Base-by-base conservation (phyloP, 352 stramenopile genomes). In the Globisporangium uncinulatum region DNA sequence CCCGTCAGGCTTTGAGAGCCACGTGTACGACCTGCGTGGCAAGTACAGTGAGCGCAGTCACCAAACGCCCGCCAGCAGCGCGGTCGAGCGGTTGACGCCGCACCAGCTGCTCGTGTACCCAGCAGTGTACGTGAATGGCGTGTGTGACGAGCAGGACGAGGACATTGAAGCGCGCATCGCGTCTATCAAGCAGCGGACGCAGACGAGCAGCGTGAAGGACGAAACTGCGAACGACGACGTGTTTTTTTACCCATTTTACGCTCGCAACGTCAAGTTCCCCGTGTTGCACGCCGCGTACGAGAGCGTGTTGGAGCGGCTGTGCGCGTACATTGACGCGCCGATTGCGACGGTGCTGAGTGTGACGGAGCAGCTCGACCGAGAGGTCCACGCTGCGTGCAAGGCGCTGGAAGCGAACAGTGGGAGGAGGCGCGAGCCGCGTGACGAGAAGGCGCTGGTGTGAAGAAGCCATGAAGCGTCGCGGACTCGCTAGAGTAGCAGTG, bases 191-290 rank as follows among this genome's bases (percentile, higher is more conserved):
- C 45, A 63, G 21, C 54, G 57, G 24, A 17, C 48, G n/a, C 45
- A 62, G 29, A 44, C 14, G n/a, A 17, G 8, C 7, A 13, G 4
- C 10, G 37, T 43, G 4, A 43, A 4, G 19, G 15, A 13, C 43
- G 37, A 53, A 21, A 55, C 2, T 21, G 15, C 49, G 6, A 61
- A 45, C 14, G 62, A 62, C 3, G 52, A 71, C 17, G 61, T 66
- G 4, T 83, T 79, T 59, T 91, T 87, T 56, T 91, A 91, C 51
- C 78, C 81, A 7, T 15, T 69, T 4, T 81, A 75, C 55, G 51
- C 48, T 41, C 1, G 51, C 32, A 29, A 17, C 10, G n/a, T 6
- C 17, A 36, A 31, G 44, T 62, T 52, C 57, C 55, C 29, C 59
- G 50, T 61, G 51, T 52, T 86, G n/a, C 82, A 89, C 63, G 56